A percentile compares a stretch with the other conserved stretches of the same genome.
These are phyloP conservation scores for Pseudogymnoascus pannorum DNA, from an alignment of 2,329 filamentous ascomycete genomes.

Conservation along the genomic window DNA sequence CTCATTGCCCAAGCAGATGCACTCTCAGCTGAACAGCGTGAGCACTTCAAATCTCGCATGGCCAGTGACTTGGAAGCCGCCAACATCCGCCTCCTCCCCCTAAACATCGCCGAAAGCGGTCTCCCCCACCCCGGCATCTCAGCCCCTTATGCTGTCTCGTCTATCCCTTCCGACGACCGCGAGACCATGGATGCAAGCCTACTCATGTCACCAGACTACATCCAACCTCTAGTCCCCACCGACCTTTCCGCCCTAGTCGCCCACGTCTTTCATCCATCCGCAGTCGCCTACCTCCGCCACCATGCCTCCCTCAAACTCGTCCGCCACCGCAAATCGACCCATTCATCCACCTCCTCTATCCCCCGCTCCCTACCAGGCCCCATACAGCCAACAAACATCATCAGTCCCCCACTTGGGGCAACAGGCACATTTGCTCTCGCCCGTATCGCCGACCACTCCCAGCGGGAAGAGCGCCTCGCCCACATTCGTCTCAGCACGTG, in stretches of 20 bases:
- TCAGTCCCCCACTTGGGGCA: constrained; percentile 21
- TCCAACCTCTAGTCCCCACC: constrained; percentile 69
- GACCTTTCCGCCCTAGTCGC: constrained; percentile 66
- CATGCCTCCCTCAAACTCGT: constrained; percentile 75
- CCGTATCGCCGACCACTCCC: constrained; percentile 50
- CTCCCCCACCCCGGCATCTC: constrained; percentile 21
- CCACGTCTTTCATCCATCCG: constrained; percentile 69
- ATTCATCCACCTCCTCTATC: not conserved
- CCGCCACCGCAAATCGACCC: constrained; percentile 49
- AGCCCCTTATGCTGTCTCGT: constrained; percentile 68
- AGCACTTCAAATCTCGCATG: constrained; percentile 52
- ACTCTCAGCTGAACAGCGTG: constrained; percentile 50
- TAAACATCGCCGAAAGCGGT: constrained; percentile 37
- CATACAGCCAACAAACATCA: constrained; percentile 25
- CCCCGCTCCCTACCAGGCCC: constrained; percentile 27
- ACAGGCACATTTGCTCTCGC: constrained; percentile 51
- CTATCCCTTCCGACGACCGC: constrained; percentile 59
- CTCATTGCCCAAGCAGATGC: constrained; percentile 72
- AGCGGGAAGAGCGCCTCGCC: constrained; percentile 52
- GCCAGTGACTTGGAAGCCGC: constrained; percentile 47
- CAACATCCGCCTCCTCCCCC: constrained; percentile 59
- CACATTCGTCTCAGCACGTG: constrained; percentile 72
- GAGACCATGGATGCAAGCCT: constrained; percentile 89
- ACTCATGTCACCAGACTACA: constrained; percentile 86
- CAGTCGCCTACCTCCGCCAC: constrained; percentile 74